Evolutionary conservation across 2,329 filamentous ascomycete genomes (phyloP).

Genomic region (Lasiodiplodia theobromae): DNA sequence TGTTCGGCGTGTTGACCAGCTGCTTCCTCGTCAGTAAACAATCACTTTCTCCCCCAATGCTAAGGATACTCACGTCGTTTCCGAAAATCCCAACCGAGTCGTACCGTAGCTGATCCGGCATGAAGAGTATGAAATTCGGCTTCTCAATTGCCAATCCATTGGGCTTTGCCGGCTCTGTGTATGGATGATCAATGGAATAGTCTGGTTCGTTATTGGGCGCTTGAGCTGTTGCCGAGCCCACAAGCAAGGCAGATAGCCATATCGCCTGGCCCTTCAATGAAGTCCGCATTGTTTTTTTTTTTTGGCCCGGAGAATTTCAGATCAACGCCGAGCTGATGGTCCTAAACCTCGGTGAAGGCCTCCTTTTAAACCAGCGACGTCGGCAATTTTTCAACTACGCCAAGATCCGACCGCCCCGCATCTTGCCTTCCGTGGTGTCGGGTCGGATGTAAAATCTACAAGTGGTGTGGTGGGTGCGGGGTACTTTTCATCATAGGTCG

Average conservation of each 20-base stretch:
- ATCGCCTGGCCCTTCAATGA: neutral
- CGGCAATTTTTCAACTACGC: neutral
- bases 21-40: conserved; percentile 13
- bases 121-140: conserved; percentile 53
- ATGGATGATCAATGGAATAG: conserved; percentile 10
- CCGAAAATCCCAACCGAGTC: conserved; percentile 52
- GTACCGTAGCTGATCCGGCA: conserved; percentile 58
- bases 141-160: conserved; percentile 14
- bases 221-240: neutral
- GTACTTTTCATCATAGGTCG: neutral
- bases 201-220: neutral
- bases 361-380: neutral
- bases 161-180: conserved; percentile 14
- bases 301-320: neutral
- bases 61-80: conserved; percentile 50
- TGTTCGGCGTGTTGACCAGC: conserved; percentile 36
- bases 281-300: neutral
- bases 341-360: neutral
- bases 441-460: neutral
- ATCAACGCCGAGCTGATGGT: neutral
- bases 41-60: neutral
- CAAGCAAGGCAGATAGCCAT: neutral
- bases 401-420: neutral
- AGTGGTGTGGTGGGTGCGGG: conserved; percentile 9
- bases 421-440: neutral